Evolutionary conservation across 371 early-diverging fungal species (phyloP), one percentile per base, ranked within the genome.

Genomic region (Parasitella parasitica): DNA sequence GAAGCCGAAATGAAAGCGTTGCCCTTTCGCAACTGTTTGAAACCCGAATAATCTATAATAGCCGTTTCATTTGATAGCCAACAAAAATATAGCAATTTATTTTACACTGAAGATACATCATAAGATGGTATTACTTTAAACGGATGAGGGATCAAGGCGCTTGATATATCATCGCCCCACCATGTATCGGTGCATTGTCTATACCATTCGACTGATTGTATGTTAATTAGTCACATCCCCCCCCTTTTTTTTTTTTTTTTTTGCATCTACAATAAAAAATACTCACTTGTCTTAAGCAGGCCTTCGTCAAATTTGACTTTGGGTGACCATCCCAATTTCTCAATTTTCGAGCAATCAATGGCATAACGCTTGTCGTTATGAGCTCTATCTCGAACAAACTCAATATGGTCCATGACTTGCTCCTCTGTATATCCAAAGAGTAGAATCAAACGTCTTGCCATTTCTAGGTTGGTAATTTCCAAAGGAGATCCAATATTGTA

Each of bases 341-440:
- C 75, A 35, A 93, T 52, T 71, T 91, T 92, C 11, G 80, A 61
- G 38, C 83, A 83, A 59, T 92, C 92, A 6, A 94, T 89, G 5
- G 90, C 90, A 62, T 94, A 94, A 16, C 93, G 78, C 56, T 62
- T 74, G 66, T 94, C 95, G 60, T 94, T 94, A 70, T 91, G 91
- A 0, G 89, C 87, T 30, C 95, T 74, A 69, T 94, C 95, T 41
- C 84, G 78, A 0, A 91, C 91, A 75, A 86, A 89, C 50, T 85
- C 90, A 50, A 92, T 70, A 53, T 87, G 72, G 7, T 73, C 54
- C 30, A 48, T n/a, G 0, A 68, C 36, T 36, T 73, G 63, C 0
- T 69, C 64, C 24, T 70, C 68, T 37, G 74, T 70, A 30, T 75
- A 69, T 18, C 78, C 82, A 67, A 86, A 80, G n/a, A 83, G 59